Base-by-base conservation (phyloP, 2,329 filamentous ascomycete genomes). In the Fusarium bactridioides region DNA sequence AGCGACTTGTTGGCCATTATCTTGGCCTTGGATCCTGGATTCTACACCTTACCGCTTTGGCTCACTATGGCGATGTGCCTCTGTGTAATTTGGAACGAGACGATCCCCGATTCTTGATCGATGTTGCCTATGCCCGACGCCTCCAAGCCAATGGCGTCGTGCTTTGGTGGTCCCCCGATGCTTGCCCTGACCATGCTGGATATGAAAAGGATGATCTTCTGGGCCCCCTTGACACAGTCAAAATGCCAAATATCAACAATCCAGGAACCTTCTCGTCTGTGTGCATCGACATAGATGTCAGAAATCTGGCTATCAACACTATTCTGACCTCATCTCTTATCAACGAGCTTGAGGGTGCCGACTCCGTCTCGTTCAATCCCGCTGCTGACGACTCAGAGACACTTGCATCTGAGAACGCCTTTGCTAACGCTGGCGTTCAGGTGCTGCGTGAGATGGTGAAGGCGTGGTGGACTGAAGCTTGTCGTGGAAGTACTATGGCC, bases 381-480 rank as follows among this genome's bases (percentile, higher is more conserved):
- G 79, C 82, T 4, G 81, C 78, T 10, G 82, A 83, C 48, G 82
- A 82, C 18, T 81, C 82, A 1, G 82, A 83, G 65, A 78, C 91
- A 23, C 88, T 97, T 11, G 93, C 93, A 69, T 93, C 94, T 0
- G 94, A 97, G 70, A 96, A 92, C 67, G 94, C 95, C 0, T 99
- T 99, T 79, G 92, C 95, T n/a, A 93, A 94, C 55, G 94, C 95
- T 7, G 94, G 94, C 61, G 93, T 98, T 9, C 89, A 92, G 11
- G 96, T 99, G 1, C 86, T 99, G 7, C 92, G 96, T 19, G 97
- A 98, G 77, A 98, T 99, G 95, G 96, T 99, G 75, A 97, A 98
- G 81, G 90, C 93, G 6, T 99, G 97, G 97, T 99, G 96, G 96
- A 89, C 92, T 2, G 95, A 99, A 81, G 97, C 96, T 10, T 96